Evolutionary conservation across 139 green algal species (phyloP).

Genomic region (Chara braunii): DNA sequence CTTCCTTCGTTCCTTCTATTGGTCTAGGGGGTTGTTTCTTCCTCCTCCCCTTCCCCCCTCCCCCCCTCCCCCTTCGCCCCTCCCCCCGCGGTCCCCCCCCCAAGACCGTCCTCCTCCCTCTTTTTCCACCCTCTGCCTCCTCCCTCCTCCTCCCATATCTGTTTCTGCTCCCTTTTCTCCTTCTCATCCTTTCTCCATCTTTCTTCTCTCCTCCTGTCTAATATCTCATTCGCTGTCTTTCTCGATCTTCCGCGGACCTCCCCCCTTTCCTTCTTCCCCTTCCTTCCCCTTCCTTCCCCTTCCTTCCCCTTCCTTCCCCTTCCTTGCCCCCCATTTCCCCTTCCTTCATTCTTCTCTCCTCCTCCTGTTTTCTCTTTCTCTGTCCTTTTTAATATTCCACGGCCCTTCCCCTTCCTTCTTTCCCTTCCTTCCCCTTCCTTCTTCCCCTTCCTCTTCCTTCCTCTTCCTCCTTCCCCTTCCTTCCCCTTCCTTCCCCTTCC

Average conservation of each 20-base stretch:
- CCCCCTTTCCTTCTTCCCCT: constrained; percentile 1
- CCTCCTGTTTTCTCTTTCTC: not conserved
- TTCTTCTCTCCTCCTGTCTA: not conserved
- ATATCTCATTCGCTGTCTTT: not conserved
- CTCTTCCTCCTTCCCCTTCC: not conserved
- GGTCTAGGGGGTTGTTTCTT: too few species aligned
- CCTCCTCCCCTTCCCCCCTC: not conserved
- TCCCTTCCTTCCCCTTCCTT: not conserved
- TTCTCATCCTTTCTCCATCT: not conserved
- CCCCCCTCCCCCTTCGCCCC: too few species aligned
- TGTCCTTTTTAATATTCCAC: not conserved
- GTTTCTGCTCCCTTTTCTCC: not conserved
- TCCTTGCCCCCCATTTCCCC: not conserved
- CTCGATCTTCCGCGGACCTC: not conserved
- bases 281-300: not conserved
- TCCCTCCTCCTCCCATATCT: too few species aligned
- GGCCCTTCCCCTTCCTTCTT: not conserved
- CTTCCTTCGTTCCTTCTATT: too few species aligned
- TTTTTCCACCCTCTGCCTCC: too few species aligned
- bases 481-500: not conserved
- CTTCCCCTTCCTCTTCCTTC: not conserved
- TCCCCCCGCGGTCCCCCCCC: too few species aligned
- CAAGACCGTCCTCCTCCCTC: too few species aligned
- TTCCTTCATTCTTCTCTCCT: not conserved
- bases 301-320: not conserved